phyloP scores from a whole-genome alignment of 768 basidiomycete genomes.

The Boletellus emodensis region DNA sequence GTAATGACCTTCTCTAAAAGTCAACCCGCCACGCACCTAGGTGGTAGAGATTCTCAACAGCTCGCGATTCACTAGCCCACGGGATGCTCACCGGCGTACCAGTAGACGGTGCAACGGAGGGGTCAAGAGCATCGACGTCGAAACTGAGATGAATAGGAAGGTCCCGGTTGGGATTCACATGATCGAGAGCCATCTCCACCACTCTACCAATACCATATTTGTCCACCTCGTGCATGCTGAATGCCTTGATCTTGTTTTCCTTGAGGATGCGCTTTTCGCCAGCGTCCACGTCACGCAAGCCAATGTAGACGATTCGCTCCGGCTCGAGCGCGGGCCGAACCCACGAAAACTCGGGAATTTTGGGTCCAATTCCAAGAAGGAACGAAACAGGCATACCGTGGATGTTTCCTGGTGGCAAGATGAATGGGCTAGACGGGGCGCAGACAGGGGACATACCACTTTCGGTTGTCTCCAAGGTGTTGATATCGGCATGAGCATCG shows the following conservation, averaged over 20 bases:
- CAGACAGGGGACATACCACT: slow-evolving; percentile 45
- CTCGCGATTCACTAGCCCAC: not conserved
- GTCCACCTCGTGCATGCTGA: slow-evolving; percentile 89
- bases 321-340: slow-evolving; percentile 63
- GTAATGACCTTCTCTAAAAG: slow-evolving; percentile 98
- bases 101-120: slow-evolving; percentile 92
- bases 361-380: slow-evolving; percentile 53
- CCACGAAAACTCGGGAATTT: slow-evolving; percentile 49
- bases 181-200: slow-evolving; percentile 93
- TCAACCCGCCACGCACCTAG: slow-evolving; percentile 89
- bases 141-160: slow-evolving; percentile 93
- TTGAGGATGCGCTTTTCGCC: slow-evolving; percentile 86
- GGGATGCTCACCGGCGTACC: slow-evolving; percentile 67
- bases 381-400: slow-evolving; percentile 99
- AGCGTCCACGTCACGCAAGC: slow-evolving; percentile 87
- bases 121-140: slow-evolving; percentile 94
- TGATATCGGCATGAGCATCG: slow-evolving; percentile 97
- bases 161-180: slow-evolving; percentile 82
- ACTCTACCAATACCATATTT: slow-evolving; percentile 90
- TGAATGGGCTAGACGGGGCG: not conserved
- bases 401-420: slow-evolving; percentile 64
- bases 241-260: slow-evolving; percentile 77
- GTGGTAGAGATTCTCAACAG: not conserved
- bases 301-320: slow-evolving; percentile 89
- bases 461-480: slow-evolving; percentile 78